Evolutionary conservation across 2,329 filamentous ascomycete species (phyloP), one percentile per base, ranked within the genome.

Genomic region (Coniochaeta sp.): DNA sequence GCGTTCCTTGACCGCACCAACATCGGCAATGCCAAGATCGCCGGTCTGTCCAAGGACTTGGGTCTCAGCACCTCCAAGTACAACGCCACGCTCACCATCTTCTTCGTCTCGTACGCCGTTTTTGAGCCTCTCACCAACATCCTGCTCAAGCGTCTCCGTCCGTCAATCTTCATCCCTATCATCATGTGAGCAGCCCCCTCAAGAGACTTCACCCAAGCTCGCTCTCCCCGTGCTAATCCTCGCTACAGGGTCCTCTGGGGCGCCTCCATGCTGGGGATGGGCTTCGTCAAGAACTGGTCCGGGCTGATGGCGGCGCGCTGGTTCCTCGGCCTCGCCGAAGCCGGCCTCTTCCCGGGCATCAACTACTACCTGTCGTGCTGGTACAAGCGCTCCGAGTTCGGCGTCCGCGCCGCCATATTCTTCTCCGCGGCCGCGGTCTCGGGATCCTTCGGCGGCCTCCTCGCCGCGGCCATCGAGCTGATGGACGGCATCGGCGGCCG

Each of bases 51-150:
- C 30, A 65, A 78, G 12, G 85, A 89, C 60, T 75, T 95, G 17
- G 65, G 81, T 34, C 83, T 93, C 57, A 80, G 80, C 0, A 79
- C 81, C 2, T 73, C 78, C 6, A 79, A 89, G 68, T 96, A 92
- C 75, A 93, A 93, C 71, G 79, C 83, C 24, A 83, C 87, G 0
- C 79, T 96, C 8, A 90, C 89, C 36, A 88, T 96, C 66, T 96
- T 96, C 77, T 96, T 96, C 75, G 80, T 96, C 57, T 91, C 89
- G 0, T 96, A 96, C 71, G 82, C 89, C 2, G 74, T 92, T 36
- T 92, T 91, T 63, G 91, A 95, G 71, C 85, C 86, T 0, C 67
- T 92, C 50, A 91, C 90, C 62, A 96, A 96, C 70, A 78, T 93
- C 55, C 74, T 96, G 26, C 84, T 96, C 61, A 96, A 96, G 75